Conservation (phyloP, 2,329 filamentous ascomycete genomes). For the Penicillium decumbens region DNA sequence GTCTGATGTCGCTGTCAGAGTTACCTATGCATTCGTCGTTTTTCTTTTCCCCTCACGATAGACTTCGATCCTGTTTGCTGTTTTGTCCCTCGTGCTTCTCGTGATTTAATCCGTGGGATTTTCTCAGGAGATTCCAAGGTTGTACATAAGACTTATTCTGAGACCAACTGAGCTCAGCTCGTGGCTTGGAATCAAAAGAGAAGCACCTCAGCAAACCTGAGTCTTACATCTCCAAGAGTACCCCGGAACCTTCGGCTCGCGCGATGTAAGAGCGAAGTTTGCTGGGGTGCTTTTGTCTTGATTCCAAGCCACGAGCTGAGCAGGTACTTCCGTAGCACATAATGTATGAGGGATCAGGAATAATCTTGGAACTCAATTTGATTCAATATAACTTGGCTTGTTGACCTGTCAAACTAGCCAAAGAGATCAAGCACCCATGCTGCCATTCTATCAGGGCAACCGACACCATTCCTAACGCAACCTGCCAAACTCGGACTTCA, state of each 20-base stretch:
- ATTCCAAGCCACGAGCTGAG: too few relatives aligned
- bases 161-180: background rate
- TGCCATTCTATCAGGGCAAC: background rate
- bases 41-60: constrained; percentile 5
- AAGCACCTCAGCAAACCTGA: too few relatives aligned
- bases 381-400: background rate
- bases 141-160: constrained; percentile 1
- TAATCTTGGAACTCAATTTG: background rate
- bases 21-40: constrained; percentile 5
- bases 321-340: too few relatives aligned
- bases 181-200: background rate
- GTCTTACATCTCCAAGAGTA: too few relatives aligned
- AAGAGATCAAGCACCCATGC: background rate
- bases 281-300: too few relatives aligned
- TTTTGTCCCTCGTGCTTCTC: background rate
- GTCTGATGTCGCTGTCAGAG: constrained; percentile 1
- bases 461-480: background rate
- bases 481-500: background rate
- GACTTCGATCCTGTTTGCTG: constrained; percentile 13
- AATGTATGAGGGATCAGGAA: too few relatives aligned
- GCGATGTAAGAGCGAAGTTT: too few relatives aligned
- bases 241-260: too few relatives aligned
- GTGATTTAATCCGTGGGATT: background rate
- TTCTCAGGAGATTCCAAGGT: background rate
- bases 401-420: constrained; percentile 5